Evolutionary conservation across 2,329 filamentous ascomycete genomes (phyloP).

Genomic region (Phialophora verrucosa): DNA sequence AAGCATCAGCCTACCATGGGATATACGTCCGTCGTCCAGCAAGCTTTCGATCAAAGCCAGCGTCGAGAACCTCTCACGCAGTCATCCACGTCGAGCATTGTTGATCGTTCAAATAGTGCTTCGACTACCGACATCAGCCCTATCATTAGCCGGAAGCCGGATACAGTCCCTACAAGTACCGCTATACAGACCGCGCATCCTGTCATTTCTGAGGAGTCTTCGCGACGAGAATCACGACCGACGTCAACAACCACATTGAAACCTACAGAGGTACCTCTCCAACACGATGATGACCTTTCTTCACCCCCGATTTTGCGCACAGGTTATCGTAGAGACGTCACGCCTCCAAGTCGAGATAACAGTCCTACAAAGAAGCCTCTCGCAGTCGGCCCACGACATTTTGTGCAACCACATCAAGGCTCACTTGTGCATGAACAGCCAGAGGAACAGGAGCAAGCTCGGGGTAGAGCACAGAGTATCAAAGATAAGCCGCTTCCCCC

Average conservation of each 20-base stretch:
- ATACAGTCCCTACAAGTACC: conserved; percentile 48
- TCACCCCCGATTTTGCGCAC: conserved; percentile 53
- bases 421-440: conserved; percentile 42
- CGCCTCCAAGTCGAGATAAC: conserved; percentile 63
- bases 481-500: conserved; percentile 40
- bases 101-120: conserved; percentile 66
- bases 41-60: conserved; percentile 67
- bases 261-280: conserved; percentile 10
- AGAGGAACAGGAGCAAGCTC: neutral
- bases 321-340: conserved; percentile 63
- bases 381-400: conserved; percentile 52
- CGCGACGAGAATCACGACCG: conserved; percentile 30
- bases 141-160: conserved; percentile 65
- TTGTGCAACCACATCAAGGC: conserved; percentile 52
- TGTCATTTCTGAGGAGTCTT: conserved; percentile 37
- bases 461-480: conserved; percentile 2
- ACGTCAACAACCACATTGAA: conserved; percentile 42
- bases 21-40: conserved; percentile 66
- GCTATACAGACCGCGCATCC: conserved; percentile 61
- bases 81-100: conserved; percentile 54
- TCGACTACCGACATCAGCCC: conserved; percentile 69
- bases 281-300: conserved; percentile 32
- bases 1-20: conserved; percentile 61
- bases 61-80: conserved; percentile 61
- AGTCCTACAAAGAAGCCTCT: conserved; percentile 66